phyloP scores from a whole-genome alignment of 306 rosid species.

The Quercus variabilis region DNA sequence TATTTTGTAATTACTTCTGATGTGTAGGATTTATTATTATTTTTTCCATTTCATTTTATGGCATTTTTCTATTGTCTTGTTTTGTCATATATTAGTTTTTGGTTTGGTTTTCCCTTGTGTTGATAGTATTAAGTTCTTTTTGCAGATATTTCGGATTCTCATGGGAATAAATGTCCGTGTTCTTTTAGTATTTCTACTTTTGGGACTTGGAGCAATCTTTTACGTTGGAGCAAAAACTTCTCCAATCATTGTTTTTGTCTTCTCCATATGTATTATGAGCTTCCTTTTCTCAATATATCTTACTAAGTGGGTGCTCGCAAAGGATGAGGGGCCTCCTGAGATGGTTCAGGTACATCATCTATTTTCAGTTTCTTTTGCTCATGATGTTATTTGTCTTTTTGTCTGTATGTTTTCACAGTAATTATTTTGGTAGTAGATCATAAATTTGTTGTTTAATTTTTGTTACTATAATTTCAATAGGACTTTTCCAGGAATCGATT shows the following conservation, averaged over 20 bases:
- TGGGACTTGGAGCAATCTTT: constrained; percentile 72
- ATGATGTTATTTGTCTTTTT: neutral
- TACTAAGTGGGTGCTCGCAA: constrained; percentile 91
- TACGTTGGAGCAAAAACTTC: constrained; percentile 88
- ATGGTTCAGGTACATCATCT: constrained; percentile 83
- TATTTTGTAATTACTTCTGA: neutral
- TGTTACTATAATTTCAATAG: neutral
- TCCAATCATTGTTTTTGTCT: constrained; percentile 83
- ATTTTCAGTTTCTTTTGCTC: constrained; percentile 22
- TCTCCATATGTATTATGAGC: constrained; percentile 84
- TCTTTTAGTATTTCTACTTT: constrained; percentile 56
- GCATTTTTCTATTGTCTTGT: neutral
- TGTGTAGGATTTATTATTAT: neutral
- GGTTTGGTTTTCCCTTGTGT: neutral
- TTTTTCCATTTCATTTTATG: neutral
- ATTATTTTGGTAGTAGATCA: neutral
- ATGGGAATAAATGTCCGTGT: constrained; percentile 72
- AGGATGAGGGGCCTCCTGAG: constrained; percentile 98
- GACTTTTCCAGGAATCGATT: neutral
- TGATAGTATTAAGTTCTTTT: constrained; percentile 16
- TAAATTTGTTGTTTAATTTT: neutral
- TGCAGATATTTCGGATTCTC: constrained; percentile 81
- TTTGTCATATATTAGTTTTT: neutral
- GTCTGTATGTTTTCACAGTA: neutral
- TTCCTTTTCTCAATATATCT: constrained; percentile 75